Conservation (phyloP, 495 filamentous ascomycete genomes). For the Elaphomyces granulatus region DNA sequence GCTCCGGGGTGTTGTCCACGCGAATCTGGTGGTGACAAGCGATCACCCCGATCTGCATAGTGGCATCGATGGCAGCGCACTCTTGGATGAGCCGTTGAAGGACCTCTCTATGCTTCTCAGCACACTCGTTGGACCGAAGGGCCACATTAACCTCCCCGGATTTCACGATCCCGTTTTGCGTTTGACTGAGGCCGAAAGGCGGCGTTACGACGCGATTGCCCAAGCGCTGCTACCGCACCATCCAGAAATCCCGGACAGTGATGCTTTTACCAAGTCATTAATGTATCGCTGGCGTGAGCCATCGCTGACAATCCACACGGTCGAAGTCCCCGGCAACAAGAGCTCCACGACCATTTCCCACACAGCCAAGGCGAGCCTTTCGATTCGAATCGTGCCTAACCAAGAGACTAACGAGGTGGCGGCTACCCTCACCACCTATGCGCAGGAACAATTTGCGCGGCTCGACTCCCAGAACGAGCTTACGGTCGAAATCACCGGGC, state of each 20-base stretch:
- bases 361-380: conserved; percentile 70
- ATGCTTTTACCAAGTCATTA: conserved; percentile 57
- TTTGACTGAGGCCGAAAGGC: conserved; percentile 59
- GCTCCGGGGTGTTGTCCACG: conserved; percentile 85
- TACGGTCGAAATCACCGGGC: conserved; percentile 71
- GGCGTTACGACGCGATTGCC: conserved; percentile 72
- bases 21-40: conserved; percentile 73
- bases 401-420: conserved; percentile 70
- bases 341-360: conserved; percentile 75
- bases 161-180: conserved; percentile 77
- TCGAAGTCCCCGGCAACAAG: conserved; percentile 50
- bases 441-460: conserved; percentile 53
- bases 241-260: conserved; percentile 49
- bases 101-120: conserved; percentile 72
- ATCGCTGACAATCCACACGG: conserved; percentile 80
- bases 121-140: conserved; percentile 53
- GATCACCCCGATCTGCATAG: conserved; percentile 83
- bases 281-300: conserved; percentile 96
- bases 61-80: conserved; percentile 80
- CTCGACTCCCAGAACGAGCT: conserved; percentile 70
- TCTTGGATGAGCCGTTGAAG: conserved; percentile 79
- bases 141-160: conserved; percentile 46
- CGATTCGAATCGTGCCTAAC: conserved; percentile 83
- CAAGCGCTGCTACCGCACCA: conserved; percentile 56
- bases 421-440: conserved; percentile 45